Evolutionary conservation across 495 filamentous ascomycete species (phyloP).

Genomic region (Xanthoparmelia taractica): DNA sequence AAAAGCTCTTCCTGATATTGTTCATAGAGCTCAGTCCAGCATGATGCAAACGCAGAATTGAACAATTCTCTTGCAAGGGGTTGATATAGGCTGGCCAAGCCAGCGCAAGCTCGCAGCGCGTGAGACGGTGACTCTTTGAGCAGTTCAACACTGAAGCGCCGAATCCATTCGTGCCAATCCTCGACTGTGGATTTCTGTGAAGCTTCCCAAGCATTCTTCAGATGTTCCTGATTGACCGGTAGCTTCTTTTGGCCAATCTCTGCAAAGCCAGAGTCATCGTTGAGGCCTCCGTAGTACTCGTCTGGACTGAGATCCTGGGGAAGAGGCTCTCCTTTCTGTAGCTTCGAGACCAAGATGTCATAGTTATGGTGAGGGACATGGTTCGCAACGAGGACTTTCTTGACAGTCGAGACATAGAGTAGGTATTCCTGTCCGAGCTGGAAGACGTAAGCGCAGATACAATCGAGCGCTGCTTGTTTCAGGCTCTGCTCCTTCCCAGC

Average conservation of each 20-base stretch:
- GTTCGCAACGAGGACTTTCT: conserved; percentile 60
- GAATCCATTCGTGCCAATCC: conserved; percentile 99
- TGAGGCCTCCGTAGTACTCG: conserved; percentile 67
- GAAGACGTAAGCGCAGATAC: conserved; percentile 87
- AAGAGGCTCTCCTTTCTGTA: conserved; percentile 87
- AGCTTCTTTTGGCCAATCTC: conserved; percentile 90
- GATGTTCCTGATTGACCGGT: conserved; percentile 90
- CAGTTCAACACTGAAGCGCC: conserved; percentile 89
- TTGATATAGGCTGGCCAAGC: conserved; percentile 80
- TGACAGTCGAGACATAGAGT: conserved; percentile 84
- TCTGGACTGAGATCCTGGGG: conserved; percentile 91
- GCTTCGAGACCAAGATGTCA: conserved; percentile 77
- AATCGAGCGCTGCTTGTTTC: conserved; percentile 83
- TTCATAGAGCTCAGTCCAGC: conserved; percentile 95
- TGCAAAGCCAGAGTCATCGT: conserved; percentile 67
- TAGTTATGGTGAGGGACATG: conserved; percentile 81
- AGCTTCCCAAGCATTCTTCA: conserved; percentile 96
- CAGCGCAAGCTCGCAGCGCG: conserved; percentile 85
- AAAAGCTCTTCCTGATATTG: conserved; percentile 93
- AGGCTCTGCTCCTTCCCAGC: conserved; percentile 60
- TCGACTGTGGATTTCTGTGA: conserved; percentile 90
- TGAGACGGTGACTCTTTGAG: conserved; percentile 94
- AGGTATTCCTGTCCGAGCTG: conserved; percentile 92
- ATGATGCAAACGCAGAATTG: conserved; percentile 97
- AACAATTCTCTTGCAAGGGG: conserved; percentile 89